Evolutionary conservation across 139 green algal species (phyloP), one percentile per base, ranked within the genome.

Genomic region (Closterium sp.): DNA sequence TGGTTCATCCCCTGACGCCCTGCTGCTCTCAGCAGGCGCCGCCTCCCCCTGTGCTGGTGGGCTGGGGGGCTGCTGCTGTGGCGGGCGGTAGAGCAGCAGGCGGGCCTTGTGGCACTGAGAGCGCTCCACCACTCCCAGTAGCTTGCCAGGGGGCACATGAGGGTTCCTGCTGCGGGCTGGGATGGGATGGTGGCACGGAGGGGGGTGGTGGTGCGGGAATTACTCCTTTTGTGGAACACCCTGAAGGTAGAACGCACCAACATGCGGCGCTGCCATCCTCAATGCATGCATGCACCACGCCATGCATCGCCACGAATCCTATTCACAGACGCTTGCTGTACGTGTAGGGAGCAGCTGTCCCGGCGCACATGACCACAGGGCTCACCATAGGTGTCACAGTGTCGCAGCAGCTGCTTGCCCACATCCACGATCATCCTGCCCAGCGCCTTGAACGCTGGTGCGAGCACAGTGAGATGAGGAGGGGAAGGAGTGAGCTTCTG

Each of bases 21-120:
- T 76, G 55, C 55, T 76, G 55, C 0, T 76, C 12, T 76, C 55
- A 28, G 16, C 55, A 28, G 55, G 55, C 55, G 16, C 4, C 21
- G 12, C 2, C 55, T 25, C 55, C 25, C 12, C 55, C 55, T 76
- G 55, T 76, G 55, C 55, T 76, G 12, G 16, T 19, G 55, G 55
- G 23, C 16, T 28, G 55, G 55, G 55, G 23, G 55, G 55, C 16
- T 16, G 55, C 55, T 28, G 55, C 55, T 76, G 55, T 6, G 91
- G 25, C 2, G 93, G 91, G 33, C 93, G 94, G 93, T 95, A 95
- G 91, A 94, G 93, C 87, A 95, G 38, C 33, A 93, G 88, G 31
- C 91, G 87, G 34, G n/a, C 91, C 33, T 93, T 93, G 23, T 25
- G 55, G 31, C 21, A 33, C 2, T 28, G 76, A 7, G 91, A 93